phyloP scores from a whole-genome alignment of 495 filamentous ascomycete genomes.

The Neurospora pannonica region DNA sequence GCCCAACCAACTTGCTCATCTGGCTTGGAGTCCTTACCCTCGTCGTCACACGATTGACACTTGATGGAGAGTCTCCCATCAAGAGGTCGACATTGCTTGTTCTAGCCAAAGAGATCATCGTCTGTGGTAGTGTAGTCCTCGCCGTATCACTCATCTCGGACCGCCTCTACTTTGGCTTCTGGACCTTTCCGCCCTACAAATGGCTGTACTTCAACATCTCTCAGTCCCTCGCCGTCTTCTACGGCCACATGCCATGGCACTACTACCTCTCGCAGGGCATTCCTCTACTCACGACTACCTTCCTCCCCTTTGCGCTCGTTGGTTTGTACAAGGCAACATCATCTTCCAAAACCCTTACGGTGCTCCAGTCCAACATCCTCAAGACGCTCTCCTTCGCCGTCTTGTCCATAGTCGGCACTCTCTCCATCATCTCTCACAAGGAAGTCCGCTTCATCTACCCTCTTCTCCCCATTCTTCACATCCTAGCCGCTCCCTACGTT shows the following conservation, averaged over 20 bases:
- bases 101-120: conserved; percentile 48
- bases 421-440: conserved; percentile 86
- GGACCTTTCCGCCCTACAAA: conserved; percentile 82
- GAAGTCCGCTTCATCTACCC: conserved; percentile 98
- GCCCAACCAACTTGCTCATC: conserved; percentile 83
- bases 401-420: conserved; percentile 47
- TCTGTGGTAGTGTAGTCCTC: conserved; percentile 61
- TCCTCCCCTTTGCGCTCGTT: conserved; percentile 61
- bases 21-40: conserved; percentile 55
- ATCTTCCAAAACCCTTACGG: conserved; percentile 20
- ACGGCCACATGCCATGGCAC: conserved; percentile 83
- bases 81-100: conserved; percentile 37
- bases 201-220: conserved; percentile 91
- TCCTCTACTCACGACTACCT: conserved; percentile 77
- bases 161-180: conserved; percentile 71
- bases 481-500: conserved; percentile 62
- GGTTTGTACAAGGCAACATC: conserved; percentile 49
- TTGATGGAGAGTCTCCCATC: conserved; percentile 29
- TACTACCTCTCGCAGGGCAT: conserved; percentile 90
- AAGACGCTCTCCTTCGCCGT: conserved; percentile 53
- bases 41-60: conserved; percentile 30
- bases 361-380: conserved; percentile 31
- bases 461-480: conserved; percentile 73
- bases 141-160: conserved; percentile 59
- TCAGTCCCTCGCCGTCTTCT: conserved; percentile 79